Evolutionary conservation across 2,329 filamentous ascomycete species (phyloP).

Genomic region (Hymenoscyphus scutula): DNA sequence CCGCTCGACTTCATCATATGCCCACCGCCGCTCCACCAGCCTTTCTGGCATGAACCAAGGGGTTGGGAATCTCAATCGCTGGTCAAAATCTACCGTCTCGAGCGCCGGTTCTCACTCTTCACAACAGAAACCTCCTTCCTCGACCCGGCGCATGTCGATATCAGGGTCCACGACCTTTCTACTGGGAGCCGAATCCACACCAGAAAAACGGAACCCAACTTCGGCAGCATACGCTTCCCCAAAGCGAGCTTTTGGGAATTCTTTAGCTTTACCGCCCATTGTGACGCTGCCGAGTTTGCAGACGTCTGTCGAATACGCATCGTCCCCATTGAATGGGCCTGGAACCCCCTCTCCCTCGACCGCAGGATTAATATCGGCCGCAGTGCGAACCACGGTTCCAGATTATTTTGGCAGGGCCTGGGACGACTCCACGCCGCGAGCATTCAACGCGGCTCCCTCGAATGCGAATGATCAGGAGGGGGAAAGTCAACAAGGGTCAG

Average conservation of each 20-base stretch:
- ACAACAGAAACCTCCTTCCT: constrained; percentile 21
- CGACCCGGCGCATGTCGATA: constrained; percentile 25
- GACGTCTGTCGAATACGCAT: constrained; percentile 24
- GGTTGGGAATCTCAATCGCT: constrained; percentile 25
- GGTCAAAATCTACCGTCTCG: constrained; percentile 27
- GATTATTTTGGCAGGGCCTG: constrained; percentile 35
- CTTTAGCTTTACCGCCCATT: constrained; percentile 31
- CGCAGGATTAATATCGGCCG: constrained; percentile 35
- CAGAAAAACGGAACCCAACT: constrained; percentile 25
- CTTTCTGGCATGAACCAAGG: constrained; percentile 25
- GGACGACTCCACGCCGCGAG: constrained; percentile 30
- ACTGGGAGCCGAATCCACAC: constrained; percentile 19
- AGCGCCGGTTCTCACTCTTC: constrained; percentile 20
- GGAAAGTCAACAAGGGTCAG: constrained; percentile 14
- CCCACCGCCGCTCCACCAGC: constrained; percentile 23
- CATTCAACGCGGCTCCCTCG: constrained; percentile 26
- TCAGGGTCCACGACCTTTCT: constrained; percentile 17
- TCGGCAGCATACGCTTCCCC: constrained; percentile 27
- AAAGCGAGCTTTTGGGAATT: constrained; percentile 9
- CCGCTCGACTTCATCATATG: constrained; percentile 15
- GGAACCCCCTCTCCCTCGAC: constrained; percentile 35
- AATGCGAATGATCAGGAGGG: constrained; percentile 17
- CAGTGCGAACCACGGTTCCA: constrained; percentile 30
- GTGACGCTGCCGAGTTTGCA: constrained; percentile 33
- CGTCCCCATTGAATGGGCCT: constrained; percentile 31